phyloP scores from a whole-genome alignment of 2,329 filamentous ascomycete species.

The Dryadomyces quercivorus region DNA sequence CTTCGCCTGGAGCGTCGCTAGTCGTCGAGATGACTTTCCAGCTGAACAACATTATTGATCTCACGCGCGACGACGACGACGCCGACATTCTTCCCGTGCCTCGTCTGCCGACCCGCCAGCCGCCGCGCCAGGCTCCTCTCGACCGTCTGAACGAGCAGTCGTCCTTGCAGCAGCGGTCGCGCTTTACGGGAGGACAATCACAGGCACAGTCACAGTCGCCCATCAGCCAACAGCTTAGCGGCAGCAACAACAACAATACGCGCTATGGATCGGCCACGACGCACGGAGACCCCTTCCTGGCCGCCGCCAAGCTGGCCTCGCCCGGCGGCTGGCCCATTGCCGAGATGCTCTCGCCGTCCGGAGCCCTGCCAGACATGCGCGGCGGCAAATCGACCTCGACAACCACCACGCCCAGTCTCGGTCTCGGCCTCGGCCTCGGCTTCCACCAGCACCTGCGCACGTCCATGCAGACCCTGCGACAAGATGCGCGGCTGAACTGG shows the following conservation, averaged over 20 bases:
- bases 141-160: not conserved
- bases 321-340: not conserved
- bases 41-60: conserved; percentile 10
- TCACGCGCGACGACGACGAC: conserved; percentile 10
- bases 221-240: not conserved
- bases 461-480: too few relatives aligned
- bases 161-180: not conserved
- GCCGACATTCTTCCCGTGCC: not conserved
- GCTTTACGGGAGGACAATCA: not conserved
- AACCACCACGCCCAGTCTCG: not conserved
- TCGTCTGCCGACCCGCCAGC: not conserved
- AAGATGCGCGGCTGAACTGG: not conserved
- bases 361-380: not conserved
- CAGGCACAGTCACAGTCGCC: not conserved
- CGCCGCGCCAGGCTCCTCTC: conserved; percentile 3
- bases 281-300: too few relatives aligned
- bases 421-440: too few relatives aligned
- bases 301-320: too few relatives aligned
- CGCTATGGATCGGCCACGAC: too few relatives aligned
- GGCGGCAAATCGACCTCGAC: not conserved
- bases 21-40: conserved; percentile 2
- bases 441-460: not conserved
- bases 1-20: too few relatives aligned
- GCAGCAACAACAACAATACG: not conserved
- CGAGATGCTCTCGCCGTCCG: not conserved